Base-by-base conservation (phyloP, 2,329 filamentous ascomycete genomes). In the Trichoderma guizhouense region DNA sequence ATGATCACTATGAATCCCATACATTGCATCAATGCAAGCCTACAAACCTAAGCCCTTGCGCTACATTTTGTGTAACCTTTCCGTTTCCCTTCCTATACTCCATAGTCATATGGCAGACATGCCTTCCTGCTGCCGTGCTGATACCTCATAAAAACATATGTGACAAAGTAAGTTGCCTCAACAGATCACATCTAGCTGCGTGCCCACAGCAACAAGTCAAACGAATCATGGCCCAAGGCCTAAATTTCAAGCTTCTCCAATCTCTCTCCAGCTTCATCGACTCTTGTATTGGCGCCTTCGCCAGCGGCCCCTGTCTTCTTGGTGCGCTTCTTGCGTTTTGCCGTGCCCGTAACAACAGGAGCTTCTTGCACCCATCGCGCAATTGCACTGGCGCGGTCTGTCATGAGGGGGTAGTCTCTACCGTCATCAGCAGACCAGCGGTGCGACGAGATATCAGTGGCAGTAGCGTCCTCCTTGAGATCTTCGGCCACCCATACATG, bases 361-460 rank as follows among this genome's bases (percentile, higher is more conserved):
- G 88, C 89, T 72, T 91, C 86, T 63, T 82, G 82, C 26, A 95
- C 87, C 93, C 93, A 96, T 55, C 88, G 82, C 0, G 90, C 87
- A 72, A 95, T 89, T 21, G 88, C 87, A 62, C 89, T 86, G 0
- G 92, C 92, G 26, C 93, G 86, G 74, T 92, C 90, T 1, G 91
- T 93, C 21, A 87, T 85, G 74, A 93, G 89, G 3, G 89, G 88
- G 78, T 92, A 92, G 74, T 93, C 91, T 76, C 88, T 89, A 0
- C 86, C 88, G 72, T 91, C 88, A 67, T 92, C 90, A 71, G 89
- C 85, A 6, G 88, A 86, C 89, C 89, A 91, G 9, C 88, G 82
- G 76, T 89, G 90, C 12, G 76, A 76, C 1, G 74, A 73, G 11
- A 74, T 28, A 18, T 70, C 62, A 15, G 15, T 5, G 62, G 26